phyloP scores from a whole-genome alignment of 495 filamentous ascomycete species.

The Thermothielavioides terrestris region DNA sequence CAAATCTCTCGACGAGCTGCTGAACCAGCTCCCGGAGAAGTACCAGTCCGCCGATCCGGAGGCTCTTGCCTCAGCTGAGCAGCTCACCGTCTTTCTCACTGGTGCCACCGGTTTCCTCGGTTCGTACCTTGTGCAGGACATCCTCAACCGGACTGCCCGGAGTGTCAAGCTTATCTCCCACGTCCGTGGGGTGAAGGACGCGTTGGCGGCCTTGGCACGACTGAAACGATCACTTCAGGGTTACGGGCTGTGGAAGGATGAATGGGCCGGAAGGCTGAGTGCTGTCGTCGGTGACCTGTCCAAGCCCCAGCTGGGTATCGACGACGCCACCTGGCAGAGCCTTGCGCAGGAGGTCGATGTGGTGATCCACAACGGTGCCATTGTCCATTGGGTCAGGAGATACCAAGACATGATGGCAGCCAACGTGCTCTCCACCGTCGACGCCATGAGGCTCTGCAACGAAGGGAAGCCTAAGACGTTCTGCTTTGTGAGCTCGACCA shows the following conservation, averaged over 20 bases:
- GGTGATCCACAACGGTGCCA: constrained; percentile 85
- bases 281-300: constrained; percentile 66
- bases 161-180: constrained; percentile 62
- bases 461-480: constrained; percentile 71
- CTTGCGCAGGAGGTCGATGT: constrained; percentile 61
- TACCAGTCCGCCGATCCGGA: constrained; percentile 31
- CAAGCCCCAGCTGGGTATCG: constrained; percentile 62
- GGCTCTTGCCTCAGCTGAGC: constrained; percentile 22
- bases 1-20: constrained; percentile 42
- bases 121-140: constrained; percentile 66
- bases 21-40: constrained; percentile 27
- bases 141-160: constrained; percentile 53
- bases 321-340: constrained; percentile 50
- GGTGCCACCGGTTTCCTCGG: constrained; percentile 91
- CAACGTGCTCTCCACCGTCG: constrained; percentile 77
- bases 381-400: constrained; percentile 76
- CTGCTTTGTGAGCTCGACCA: constrained; percentile 80
- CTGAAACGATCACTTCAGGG: constrained; percentile 49
- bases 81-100: constrained; percentile 68
- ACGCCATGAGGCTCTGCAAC: constrained; percentile 66
- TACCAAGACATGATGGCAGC: constrained; percentile 67
- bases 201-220: constrained; percentile 39
- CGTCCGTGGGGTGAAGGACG: constrained; percentile 56
- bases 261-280: constrained; percentile 56
- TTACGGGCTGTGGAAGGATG: constrained; percentile 73